Evolutionary conservation across 2,329 filamentous ascomycete genomes (phyloP), one percentile per base, ranked within the genome.

Genomic region (Plectosphaerella sp.): DNA sequence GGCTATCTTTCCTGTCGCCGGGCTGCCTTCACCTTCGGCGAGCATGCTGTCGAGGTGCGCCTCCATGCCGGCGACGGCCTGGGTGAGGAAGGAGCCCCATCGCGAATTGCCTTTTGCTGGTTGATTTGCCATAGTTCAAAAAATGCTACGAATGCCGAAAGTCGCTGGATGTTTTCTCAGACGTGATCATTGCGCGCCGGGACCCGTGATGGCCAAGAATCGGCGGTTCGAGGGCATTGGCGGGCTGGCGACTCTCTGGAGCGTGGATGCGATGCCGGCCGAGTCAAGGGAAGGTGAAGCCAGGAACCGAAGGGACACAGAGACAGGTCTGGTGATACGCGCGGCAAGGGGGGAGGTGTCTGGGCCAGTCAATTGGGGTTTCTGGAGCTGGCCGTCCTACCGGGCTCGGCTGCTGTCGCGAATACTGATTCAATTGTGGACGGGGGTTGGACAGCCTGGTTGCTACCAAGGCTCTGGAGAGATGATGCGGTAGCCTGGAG

Each of bases 21-120:
- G 58, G 52, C 53, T 56, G 50, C 48, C 81, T 43, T 87, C 84
- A 51, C 89, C 85, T 59, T 97, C 92, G 50, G 91, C 85, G 55
- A 99, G 80, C 53, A 99, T 96, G 48, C 83, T 92, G 68, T 99
- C 94, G 54, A 99, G 81, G 43, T 89, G 86, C 54, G 92, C 95
- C 73, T 99, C 94, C 53, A 99, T 88, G 55, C 92, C 92, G 51
- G 92, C 91, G 55, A 97, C 91, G 57, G 93, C 92, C 70, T 93
- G 90, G 58, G 91, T 89, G 54, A 97, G 79, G 66, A 96, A 87
- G 33, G 84, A 84, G 45, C 87, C 88, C 88, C 88, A 91, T 83
- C 41, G 41, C 41, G n/a, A 16, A 5, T 18, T 18, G n/a, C 16
- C 22, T 12, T 43, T 43, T 11, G 41, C n/a, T 43, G 16, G 41